Evolutionary conservation across 176 grass and related monocot genomes (phyloP).

Genomic region (Phyllostachys edulis): DNA sequence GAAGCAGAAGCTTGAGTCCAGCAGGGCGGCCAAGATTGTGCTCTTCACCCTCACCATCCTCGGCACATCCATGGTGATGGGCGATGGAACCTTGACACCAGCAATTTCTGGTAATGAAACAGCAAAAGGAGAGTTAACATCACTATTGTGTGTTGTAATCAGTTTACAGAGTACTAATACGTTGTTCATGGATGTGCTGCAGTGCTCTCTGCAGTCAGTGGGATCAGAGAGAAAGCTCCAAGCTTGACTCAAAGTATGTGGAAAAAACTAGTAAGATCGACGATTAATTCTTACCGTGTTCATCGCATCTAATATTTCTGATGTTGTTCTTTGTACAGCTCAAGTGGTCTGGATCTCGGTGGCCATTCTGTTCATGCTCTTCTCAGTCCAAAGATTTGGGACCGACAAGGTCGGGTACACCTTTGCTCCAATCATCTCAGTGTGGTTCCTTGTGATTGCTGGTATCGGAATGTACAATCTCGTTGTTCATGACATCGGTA

Average conservation of each 20-base stretch:
- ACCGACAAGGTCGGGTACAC: slow-evolving; percentile 87
- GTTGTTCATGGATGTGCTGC: slow-evolving; percentile 8
- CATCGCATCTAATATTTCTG: not conserved
- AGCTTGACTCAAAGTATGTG: slow-evolving; percentile 60
- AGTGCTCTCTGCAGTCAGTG: slow-evolving; percentile 68
- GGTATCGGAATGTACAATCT: slow-evolving; percentile 65
- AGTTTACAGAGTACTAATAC: slow-evolving; percentile 3
- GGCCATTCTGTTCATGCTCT: slow-evolving; percentile 64
- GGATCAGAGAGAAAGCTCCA: slow-evolving; percentile 69
- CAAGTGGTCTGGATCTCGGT: slow-evolving; percentile 60
- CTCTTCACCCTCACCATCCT: slow-evolving; percentile 66
- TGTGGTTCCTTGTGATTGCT: slow-evolving; percentile 71
- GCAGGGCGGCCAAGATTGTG: slow-evolving; percentile 42
- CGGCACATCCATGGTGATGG: slow-evolving; percentile 80
- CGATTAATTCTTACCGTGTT: not conserved
- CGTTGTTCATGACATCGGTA: slow-evolving; percentile 41
- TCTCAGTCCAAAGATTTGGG: slow-evolving; percentile 69
- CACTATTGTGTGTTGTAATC: not conserved
- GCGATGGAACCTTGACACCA: slow-evolving; percentile 72
- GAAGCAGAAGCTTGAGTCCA: slow-evolving; percentile 57
- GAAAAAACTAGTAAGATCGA: not conserved
- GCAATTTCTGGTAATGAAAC: slow-evolving; percentile 56
- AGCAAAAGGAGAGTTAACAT: not conserved
- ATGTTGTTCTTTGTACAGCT: slow-evolving; percentile 39
- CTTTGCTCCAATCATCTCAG: slow-evolving; percentile 69